These are phyloP conservation scores for Dysphania ambrosioides DNA, from an alignment of 148 eudicot species.

Conservation along the genomic window DNA sequence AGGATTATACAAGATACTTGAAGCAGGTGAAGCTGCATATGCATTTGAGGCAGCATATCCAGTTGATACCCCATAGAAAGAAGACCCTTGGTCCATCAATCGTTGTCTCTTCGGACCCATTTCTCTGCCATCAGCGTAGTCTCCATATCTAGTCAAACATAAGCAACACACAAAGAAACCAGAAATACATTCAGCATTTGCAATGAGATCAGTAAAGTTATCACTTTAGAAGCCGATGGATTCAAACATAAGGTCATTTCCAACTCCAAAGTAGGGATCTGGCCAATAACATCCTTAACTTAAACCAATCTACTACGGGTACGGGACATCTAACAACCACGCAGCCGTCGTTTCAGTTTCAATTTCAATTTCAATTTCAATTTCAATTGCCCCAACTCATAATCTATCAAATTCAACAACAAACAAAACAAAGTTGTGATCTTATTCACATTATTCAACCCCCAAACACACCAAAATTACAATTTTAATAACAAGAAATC, in stretches of 20 bases:
- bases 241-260: too few relatives aligned
- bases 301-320: background rate
- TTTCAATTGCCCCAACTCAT: background rate
- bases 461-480: background rate
- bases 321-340: background rate
- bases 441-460: background rate
- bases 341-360: background rate
- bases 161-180: constrained; percentile 13
- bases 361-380: background rate
- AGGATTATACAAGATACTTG: constrained; percentile 65
- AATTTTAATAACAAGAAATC: background rate
- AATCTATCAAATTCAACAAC: background rate
- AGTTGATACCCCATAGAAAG: constrained; percentile 48
- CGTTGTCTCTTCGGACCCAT: constrained; percentile 78
- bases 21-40: constrained; percentile 40
- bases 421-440: background rate
- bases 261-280: background rate
- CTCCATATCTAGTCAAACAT: constrained; percentile 43
- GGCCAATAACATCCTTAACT: background rate
- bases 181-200: background rate
- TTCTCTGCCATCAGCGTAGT: constrained; percentile 71
- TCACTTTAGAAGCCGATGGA: too few relatives aligned
- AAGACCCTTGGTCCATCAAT: constrained; percentile 66
- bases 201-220: background rate
- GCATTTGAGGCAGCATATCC: constrained; percentile 50